Evolutionary conservation across 371 early-diverging fungal species (phyloP), one percentile per base, ranked within the genome.

Genomic region (Mucor sp.): DNA sequence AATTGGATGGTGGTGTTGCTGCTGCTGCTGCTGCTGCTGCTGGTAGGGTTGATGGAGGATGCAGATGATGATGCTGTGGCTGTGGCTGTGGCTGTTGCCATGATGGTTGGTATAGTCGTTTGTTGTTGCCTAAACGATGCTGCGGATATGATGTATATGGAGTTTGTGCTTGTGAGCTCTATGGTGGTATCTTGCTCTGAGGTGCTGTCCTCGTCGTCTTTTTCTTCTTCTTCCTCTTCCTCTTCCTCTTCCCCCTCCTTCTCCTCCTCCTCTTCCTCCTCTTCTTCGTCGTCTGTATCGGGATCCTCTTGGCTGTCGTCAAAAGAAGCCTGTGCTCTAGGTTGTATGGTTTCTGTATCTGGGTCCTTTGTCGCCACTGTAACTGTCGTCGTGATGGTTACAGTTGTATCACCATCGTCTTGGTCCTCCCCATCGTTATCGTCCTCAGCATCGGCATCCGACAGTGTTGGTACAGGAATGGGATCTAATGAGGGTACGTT

Each of bases 1-100:
- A 60, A 66, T 53, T 57, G 63, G 15, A 25, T 53, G 1, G 63
- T 63, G 11, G 25, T 63, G 21, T 63, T 63, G 23, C 50, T 32
- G 47, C 19, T 17, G 50, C 30, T 9, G 6, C 30, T 30, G 30
- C 30, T 30, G 30, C 30, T 30, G 30, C 6, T 4, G 48, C 28
- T 21, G 30, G 33, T n/a, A 11, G 32, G 25, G 48, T 30, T 21
- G 30, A 47, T n/a, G 19, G 32, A 39, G 25, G 60, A 5, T n/a
- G 32, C 12, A 6, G 30, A 9, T 48, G 33, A 50, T 9, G 28
- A 55, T 55, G 55, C 21, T 15, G 44, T n/a, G 21, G 55, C 25
- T 17, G 33, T 9, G 28, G 55, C 21, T 15, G 44, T n/a, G 21
- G 55, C 25, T 17, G 63, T 35, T 14, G 58, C 37, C 6, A 32